These are phyloP conservation scores for Apiospora rasikravindrae DNA, from an alignment of 2,329 filamentous ascomycete species.

Conservation along the genomic window DNA sequence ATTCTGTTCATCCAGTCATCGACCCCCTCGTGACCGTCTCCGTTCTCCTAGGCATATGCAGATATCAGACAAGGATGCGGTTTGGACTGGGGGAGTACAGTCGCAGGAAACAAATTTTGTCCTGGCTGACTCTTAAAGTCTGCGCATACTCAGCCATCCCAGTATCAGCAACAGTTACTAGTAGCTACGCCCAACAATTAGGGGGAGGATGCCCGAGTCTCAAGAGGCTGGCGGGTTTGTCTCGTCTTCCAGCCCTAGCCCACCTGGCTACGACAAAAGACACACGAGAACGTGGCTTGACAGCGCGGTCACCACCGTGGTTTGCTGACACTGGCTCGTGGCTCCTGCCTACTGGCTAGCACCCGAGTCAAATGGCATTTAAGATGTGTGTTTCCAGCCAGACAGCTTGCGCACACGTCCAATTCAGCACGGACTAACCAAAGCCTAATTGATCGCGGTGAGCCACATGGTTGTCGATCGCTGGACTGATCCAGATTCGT, in stretches of 20 bases:
- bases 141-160: not conserved
- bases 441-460: conserved; percentile 22
- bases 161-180: not conserved
- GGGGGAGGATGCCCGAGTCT: not conserved
- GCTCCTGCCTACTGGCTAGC: conserved; percentile 35
- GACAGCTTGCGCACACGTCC: conserved; percentile 17
- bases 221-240: not conserved
- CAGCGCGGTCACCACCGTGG: conserved; percentile 15
- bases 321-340: conserved; percentile 32
- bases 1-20: not conserved
- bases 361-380: conserved; percentile 26
- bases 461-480: conserved; percentile 34
- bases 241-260: not conserved
- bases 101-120: not conserved
- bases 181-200: not conserved
- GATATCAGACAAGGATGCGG: not conserved
- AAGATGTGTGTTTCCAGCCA: conserved; percentile 24
- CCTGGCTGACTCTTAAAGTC: conserved; percentile 10
- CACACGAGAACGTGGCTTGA: conserved; percentile 11
- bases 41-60: not conserved
- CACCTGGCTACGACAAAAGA: not conserved
- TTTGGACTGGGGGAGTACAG: not conserved
- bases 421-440: conserved; percentile 19
- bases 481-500: conserved; percentile 16
- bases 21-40: not conserved